These are phyloP conservation scores for Calonectria montana DNA, from an alignment of 2,329 filamentous ascomycete genomes.

Conservation along the genomic window DNA sequence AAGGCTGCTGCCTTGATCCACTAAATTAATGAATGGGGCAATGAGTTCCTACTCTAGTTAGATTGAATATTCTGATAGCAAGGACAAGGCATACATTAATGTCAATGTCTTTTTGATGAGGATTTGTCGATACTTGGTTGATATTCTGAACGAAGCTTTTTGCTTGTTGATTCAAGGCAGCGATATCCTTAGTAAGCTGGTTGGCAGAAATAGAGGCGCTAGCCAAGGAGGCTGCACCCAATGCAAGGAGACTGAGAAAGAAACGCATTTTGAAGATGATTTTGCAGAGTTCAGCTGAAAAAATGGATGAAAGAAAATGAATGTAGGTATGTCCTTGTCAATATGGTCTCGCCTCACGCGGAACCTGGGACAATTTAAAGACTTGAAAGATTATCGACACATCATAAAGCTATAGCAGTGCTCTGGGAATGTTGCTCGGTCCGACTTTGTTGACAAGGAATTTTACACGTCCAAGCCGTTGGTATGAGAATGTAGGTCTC, in stretches of 20 bases:
- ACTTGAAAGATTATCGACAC: too few relatives aligned
- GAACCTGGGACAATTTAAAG: neutral
- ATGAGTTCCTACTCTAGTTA: neutral
- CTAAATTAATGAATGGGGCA: neutral
- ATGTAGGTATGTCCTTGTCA: too few relatives aligned
- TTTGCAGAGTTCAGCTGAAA: neutral
- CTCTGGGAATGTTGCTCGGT: neutral
- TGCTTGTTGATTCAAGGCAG: neutral
- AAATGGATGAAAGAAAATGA: neutral
- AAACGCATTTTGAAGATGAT: neutral
- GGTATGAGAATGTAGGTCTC: neutral
- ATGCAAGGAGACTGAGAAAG: neutral
- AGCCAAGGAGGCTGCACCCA: neutral
- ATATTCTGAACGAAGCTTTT: neutral
- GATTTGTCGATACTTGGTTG: neutral
- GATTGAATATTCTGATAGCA: neutral
- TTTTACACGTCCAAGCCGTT: neutral
- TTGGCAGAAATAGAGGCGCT: neutral
- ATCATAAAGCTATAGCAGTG: neutral
- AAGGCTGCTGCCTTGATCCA: neutral
- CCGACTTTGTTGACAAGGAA: neutral
- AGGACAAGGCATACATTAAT: neutral
- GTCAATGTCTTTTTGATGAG: neutral
- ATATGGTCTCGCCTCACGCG: fast-evolving
- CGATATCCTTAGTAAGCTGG: neutral